Base-by-base conservation (phyloP, 169 alveolate species). In the Eimeria nieschulzi region DNA sequence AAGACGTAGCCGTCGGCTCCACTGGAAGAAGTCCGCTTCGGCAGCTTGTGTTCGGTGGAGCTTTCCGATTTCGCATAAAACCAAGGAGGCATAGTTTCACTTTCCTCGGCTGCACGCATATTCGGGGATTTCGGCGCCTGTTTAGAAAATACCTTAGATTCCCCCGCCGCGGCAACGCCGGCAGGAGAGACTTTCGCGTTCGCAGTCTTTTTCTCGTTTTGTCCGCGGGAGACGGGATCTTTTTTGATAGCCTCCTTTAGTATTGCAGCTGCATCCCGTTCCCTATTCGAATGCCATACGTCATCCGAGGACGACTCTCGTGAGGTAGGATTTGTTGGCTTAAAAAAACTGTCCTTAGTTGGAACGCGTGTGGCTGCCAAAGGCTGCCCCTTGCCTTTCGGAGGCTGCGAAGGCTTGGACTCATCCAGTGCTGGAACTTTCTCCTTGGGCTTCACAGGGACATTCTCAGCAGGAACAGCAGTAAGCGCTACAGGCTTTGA, bases 101-200 rank as follows among this genome's bases (percentile, higher is more conserved):
- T n/a, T 66, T 66, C 76, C 17, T 64, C 63, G 21, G n/a, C 78
- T 76, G 64, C 33, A 1, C 79, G 55, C 55, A 73, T 76, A n/a
- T 61, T 59, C 21, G 90, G 78, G 12, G 63, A 76, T 82, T 63
- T 82, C 39, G 90, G 90, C 66, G 59, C 78, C 64, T 82, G 90
- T 76, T 82, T 82, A 54, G 90, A 26, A 68, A 61, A 61, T 21
- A 39, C 23, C 25, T 17, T n/a, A 25, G 78, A 82, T 19, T 82
- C 63, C 66, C 63, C 51, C n/a, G 90, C 21, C 75, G 55, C 90
- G 55, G 78, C 39, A 39, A 76, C 59, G 3, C 78, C 90, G 33
- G 78, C 10, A 33, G 78, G 66, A 39, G 90, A 25, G 39, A 76
- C 56, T 10, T 51, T 64, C 63, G 21, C 63, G 54, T 82, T 76